Base-by-base conservation (phyloP, 176 grass and related monocot genomes). In the Zea mays region DNA sequence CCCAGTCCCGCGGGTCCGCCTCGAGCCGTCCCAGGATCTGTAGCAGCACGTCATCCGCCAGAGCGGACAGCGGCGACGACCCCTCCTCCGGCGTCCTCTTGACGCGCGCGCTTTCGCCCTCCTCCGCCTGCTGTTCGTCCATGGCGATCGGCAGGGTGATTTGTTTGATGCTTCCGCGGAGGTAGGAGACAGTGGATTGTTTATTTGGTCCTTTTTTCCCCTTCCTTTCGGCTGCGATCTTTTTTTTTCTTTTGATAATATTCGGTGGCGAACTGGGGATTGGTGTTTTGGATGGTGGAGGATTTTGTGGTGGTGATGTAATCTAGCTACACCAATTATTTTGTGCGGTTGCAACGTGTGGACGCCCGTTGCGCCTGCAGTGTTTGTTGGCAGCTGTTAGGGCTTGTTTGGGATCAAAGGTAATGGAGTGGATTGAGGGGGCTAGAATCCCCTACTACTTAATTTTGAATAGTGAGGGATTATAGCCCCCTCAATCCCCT, bases 31-130 rank as follows among this genome's bases (percentile, higher is more conserved):
- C 81, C 16, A 97, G 80, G 85, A 97, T 97, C 78, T 92, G 88
- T 1, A 97, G 82, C 34, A 97, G 75, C 76, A 97, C 74, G 80
- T 94, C 91, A 65, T 97, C 91, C 17, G 95, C 81, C 5, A 97
- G 77, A 59, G 85, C 61, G 40, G 55, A 60, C 34, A 90, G 63
- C 52, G 77, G 8, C 67, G 45, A 81, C n/a, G 27, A 11, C 19
- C 10, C 7, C 46, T 12, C 76, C 15, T 1, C 67, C 55, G 7
- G 6, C 58, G 7, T 7, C 73, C 9, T 72, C 76, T 38, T 46
- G 69, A 34, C 15, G 55, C 46, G 50, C 41, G 81, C 16, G 51
- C 16, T 7, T 1, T 0, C 52, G 5, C 7, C 62, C 43, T 57
- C 61, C 65, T 27, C 67, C 60, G 17, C 27, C 27, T 27, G 27